A percentile compares a stretch with the other conserved stretches of the same genome.
phyloP scores from a whole-genome alignment of 768 basidiomycete species.

The Lactarius hatsudake region DNA sequence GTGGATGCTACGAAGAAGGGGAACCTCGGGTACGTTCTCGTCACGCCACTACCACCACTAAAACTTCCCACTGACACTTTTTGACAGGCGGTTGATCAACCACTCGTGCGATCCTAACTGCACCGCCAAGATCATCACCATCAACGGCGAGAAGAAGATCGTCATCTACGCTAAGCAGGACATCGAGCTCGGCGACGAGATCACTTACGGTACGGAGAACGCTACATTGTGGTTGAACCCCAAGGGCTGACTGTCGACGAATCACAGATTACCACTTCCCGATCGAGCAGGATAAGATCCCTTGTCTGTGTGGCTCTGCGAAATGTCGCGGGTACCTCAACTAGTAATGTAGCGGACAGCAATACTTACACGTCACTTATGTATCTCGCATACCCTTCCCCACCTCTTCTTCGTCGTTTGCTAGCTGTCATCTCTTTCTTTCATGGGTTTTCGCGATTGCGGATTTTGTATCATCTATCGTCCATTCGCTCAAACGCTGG shows the following conservation, averaged over 20 bases:
- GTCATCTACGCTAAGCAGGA: conserved; percentile 98
- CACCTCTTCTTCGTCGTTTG: conserved; percentile 22
- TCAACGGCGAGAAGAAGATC: conserved; percentile 94
- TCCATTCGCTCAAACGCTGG: conserved; percentile 32
- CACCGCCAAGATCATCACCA: conserved; percentile 87
- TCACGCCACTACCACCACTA: background rate
- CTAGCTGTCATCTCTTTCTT: conserved; percentile 24
- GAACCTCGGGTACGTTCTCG: conserved; percentile 83
- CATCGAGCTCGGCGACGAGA: conserved; percentile 95
- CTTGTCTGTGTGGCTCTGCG: conserved; percentile 84
- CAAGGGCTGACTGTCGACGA: conserved; percentile 9
- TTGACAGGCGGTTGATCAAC: conserved; percentile 86
- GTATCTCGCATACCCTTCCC: conserved; percentile 31
- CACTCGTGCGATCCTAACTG: conserved; percentile 97
- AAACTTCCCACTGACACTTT: background rate
- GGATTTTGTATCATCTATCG: conserved; percentile 32
- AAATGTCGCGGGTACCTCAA: conserved; percentile 96
- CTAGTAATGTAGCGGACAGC: conserved; percentile 57
- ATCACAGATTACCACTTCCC: conserved; percentile 95
- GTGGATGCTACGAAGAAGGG: conserved; percentile 99
- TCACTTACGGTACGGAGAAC: conserved; percentile 83
- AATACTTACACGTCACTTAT: conserved; percentile 27
- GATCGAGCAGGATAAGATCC: conserved; percentile 96
- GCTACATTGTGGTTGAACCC: background rate
- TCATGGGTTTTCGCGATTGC: conserved; percentile 24